Evolutionary conservation across 2,329 filamentous ascomycete genomes (phyloP), one percentile per base, ranked within the genome.

Genomic region (Cryoendolithus antarcticus): DNA sequence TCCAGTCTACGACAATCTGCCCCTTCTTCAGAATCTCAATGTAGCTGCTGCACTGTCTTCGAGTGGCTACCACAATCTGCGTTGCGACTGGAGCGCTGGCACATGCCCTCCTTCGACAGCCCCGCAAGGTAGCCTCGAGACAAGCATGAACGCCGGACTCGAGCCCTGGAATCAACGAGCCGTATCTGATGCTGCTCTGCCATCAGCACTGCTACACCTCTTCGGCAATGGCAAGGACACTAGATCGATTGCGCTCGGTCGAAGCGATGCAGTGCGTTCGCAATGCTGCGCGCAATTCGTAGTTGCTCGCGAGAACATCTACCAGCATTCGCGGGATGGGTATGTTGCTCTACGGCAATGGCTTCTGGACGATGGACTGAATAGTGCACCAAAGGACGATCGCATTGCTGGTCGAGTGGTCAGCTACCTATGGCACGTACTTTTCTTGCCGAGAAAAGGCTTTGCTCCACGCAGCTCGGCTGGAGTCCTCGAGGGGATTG

Each of bases 221-320:
- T 53, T 52, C 31, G 46, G 43, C 3, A 29, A 19, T 8, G 39
- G 35, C 9, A 37, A 41, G 11, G 30, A 57, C 9, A 46, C 51
- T 19, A 44, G 49, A 37, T 54, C 57, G 48, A 68, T 40, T 62
- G 63, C 48, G 46, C 69, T 62, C 50, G 64, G 32, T 64, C 71
- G 52, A 8, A 33, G 32, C 13, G 49, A 52, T 31, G 44, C 43
- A 1, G 35, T 53, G 9, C 45, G 44, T 8, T 42, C 50, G 27
- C 50, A 53, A 39, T 75, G 72, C 50, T 75, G 71, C 55, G 71
- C 71, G 9, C 72, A 74, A 45, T 75, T 74, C 50, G 69, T 66
- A 9, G 70, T 74, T 13, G 60, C 65, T 3, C 56, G 66, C 4
- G 60, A 67, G 9, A 59, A 62, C 11, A 62, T 74, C 11, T 65